A percentile compares a stretch with the other conserved stretches of the same genome.
These are phyloP conservation scores for Clonostachys sp. DNA, from an alignment of 2,329 filamentous ascomycete genomes.

Conservation along the genomic window DNA sequence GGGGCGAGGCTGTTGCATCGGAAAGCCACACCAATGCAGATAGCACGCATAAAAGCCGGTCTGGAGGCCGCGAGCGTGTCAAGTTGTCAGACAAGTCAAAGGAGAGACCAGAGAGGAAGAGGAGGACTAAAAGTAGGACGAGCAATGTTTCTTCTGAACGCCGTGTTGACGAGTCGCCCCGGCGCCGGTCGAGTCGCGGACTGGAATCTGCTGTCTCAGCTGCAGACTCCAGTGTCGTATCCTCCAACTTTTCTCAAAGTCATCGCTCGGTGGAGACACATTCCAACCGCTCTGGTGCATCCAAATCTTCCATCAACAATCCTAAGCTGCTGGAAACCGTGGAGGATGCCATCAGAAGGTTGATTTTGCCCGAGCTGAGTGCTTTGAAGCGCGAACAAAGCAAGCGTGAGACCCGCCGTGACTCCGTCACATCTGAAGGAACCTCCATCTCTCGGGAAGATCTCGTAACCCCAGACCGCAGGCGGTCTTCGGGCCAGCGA, in stretches of 20 bases:
- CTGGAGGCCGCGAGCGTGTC: conserved; percentile 34
- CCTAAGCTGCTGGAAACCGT: conserved; percentile 87
- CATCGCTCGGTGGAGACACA: conserved; percentile 52
- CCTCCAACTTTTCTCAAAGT: conserved; percentile 46
- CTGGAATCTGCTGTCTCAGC: conserved; percentile 49
- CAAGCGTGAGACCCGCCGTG: conserved; percentile 65
- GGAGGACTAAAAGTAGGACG: conserved; percentile 40
- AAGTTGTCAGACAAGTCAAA: conserved; percentile 33
- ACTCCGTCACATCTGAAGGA: conserved; percentile 55
- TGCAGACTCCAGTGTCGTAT: conserved; percentile 49
- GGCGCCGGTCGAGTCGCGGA: conserved; percentile 46
- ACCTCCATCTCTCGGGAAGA: conserved; percentile 52
- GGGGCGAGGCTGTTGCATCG: conserved; percentile 30
- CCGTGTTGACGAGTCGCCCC: conserved; percentile 37
- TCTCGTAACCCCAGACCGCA: conserved; percentile 47
- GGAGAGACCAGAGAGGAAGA: conserved; percentile 45
- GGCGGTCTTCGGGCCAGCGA: conserved; percentile 56
- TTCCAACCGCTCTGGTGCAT: conserved; percentile 44
- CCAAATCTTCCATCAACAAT: conserved; percentile 75
- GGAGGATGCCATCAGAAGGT: conserved; percentile 83
- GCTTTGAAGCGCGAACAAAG: conserved; percentile 88
- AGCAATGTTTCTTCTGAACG: conserved; percentile 43
- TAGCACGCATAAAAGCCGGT: conserved; percentile 28
- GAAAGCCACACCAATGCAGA: conserved; percentile 13
- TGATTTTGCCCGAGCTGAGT: conserved; percentile 88